Evolutionary conservation across 2,329 filamentous ascomycete genomes (phyloP).

Genomic region (Botryotinia calthae): DNA sequence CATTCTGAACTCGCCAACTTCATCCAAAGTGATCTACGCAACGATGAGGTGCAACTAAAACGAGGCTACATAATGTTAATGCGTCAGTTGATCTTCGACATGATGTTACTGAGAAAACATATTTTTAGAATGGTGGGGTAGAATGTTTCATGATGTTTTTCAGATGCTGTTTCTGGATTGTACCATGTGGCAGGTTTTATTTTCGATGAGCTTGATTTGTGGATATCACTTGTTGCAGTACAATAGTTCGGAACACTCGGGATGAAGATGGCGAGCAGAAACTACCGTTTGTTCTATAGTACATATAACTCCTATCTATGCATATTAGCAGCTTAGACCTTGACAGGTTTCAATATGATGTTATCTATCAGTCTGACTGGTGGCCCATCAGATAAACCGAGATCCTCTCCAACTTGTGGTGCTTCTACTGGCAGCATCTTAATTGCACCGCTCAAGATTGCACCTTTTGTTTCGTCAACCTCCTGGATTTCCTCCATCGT

Average conservation of each 20-base stretch:
- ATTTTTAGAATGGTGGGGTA: background rate
- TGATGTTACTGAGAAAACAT: background rate
- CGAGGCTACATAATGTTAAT: background rate
- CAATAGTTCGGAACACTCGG: background rate
- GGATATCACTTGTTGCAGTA: background rate
- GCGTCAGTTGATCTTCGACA: background rate
- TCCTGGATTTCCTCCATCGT: slow-evolving; percentile 74
- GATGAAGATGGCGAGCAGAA: background rate
- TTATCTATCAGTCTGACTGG: slow-evolving; percentile 92
- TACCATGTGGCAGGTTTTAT: background rate
- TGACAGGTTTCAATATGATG: slow-evolving; percentile 62
- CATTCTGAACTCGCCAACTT: background rate
- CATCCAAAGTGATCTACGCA: background rate
- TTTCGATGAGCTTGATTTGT: background rate
- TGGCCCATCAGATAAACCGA: slow-evolving; percentile 70
- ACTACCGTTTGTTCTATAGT: background rate
- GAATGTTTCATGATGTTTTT: background rate
- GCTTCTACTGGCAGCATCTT: slow-evolving; percentile 83
- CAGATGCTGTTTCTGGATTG: background rate
- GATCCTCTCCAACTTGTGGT: slow-evolving; percentile 66
- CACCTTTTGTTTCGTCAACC: slow-evolving; percentile 69
- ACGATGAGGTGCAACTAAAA: background rate
- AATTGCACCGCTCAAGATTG: slow-evolving; percentile 84
- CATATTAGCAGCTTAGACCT: slow-evolving; percentile 21
- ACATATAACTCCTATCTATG: background rate